Base-by-base conservation (phyloP, 768 basidiomycete species). In the Agaricus sinodeliciosus region DNA sequence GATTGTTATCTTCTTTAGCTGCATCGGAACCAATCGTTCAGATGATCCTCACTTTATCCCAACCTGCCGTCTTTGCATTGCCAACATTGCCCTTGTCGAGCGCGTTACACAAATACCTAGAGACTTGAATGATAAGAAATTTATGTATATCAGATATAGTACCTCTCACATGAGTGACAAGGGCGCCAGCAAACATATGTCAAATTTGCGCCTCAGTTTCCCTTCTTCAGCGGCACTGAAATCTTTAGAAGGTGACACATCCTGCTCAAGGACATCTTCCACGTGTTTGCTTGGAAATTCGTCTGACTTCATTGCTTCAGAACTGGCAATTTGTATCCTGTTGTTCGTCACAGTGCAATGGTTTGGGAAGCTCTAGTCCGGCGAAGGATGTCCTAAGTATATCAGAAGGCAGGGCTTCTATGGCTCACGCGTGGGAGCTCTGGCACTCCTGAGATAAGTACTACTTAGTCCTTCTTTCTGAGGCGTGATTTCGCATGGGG, bases 41-140 rank as follows among this genome's bases (percentile, higher is more conserved):
- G 8, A 7, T 36, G 27, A 40, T 35, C 39, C 55, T 48, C 50
- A 72, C 77, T 60, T 69, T 73, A 55, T 75, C 77, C 72, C 77
- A 76, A 6, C 72, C 71, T 48, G 69, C 76, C 2, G 78, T 78
- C 55, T 80, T 76, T 4, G 78, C 78, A 59, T 80, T 80, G 6
- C 71, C 73, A 1, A 78, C 70, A 51, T 77, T 78, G 3, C 76
- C 74, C 61, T 77, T 77, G 57, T 76, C 75, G 26, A 75, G 59
- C 0, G 74, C 75, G 60, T 78, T 78, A 54, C 71, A 74, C 9
- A 78, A 63, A 56, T 78, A 77, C 74, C 74, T 75, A 36, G 5
- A 11, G 16, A 37, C 11, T 19, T 27, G 41, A 9, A 53, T 11
- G 18, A 15, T 18, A 28, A 39, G 26, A 35, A 16, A 15, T 6